Percentiles rank a stretch among this genome's conserved stretches.
Evolutionary conservation across 306 rosid genomes (phyloP).

Genomic region (Lagenaria siceraria): DNA sequence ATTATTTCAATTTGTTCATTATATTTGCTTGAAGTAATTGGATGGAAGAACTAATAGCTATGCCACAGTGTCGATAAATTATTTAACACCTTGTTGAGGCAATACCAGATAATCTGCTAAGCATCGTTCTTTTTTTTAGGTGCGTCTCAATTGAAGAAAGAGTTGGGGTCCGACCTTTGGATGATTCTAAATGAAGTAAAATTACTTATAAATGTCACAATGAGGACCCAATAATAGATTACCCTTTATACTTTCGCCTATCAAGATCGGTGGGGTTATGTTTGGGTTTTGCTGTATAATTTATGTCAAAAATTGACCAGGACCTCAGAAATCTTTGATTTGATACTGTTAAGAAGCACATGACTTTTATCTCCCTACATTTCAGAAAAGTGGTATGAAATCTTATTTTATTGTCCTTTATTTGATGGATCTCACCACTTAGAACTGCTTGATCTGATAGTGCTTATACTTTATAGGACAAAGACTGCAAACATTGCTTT

Average conservation of each 20-base stretch:
- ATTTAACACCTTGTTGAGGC: neutral
- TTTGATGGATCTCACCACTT: neutral
- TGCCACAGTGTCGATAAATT: neutral
- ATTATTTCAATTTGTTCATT: neutral
- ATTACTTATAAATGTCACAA: neutral
- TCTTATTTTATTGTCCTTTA: neutral
- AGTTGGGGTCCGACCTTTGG: neutral
- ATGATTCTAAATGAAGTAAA: neutral
- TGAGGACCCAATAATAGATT: neutral
- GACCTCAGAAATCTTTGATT: neutral
- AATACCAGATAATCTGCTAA: too few relatives aligned
- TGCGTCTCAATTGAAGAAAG: too few relatives aligned
- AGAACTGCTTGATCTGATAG: neutral
- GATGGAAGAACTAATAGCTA: neutral
- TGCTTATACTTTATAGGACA: slow-evolving; percentile 1
- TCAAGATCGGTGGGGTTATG: neutral
- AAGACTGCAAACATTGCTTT: slow-evolving; percentile 1
- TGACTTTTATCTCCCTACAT: neutral
- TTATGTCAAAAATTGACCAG: neutral
- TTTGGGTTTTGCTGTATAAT: neutral
- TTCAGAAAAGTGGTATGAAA: neutral
- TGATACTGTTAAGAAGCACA: neutral
- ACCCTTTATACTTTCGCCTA: neutral
- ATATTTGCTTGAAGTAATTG: neutral
- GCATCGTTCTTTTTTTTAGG: too few relatives aligned